phyloP scores from a whole-genome alignment of 306 rosid genomes.

The Comarum palustre region DNA sequence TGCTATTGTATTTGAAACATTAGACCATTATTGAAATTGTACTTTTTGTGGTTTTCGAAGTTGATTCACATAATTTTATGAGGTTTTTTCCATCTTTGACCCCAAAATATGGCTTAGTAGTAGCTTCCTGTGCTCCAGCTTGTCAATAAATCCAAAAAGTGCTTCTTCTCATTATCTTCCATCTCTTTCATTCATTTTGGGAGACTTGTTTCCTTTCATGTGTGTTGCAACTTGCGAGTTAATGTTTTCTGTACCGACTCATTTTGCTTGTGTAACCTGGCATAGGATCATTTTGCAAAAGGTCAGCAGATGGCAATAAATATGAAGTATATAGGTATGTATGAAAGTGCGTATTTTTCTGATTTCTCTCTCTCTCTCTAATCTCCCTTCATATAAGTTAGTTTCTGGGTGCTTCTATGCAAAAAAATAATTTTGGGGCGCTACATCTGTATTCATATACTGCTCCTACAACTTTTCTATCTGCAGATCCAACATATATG shows the following conservation, averaged over 20 bases:
- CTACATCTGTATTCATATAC: not conserved
- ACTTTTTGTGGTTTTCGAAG: not conserved
- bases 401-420: not conserved
- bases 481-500: constrained; percentile 95
- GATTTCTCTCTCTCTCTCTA: not conserved
- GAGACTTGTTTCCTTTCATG: constrained; percentile 23
- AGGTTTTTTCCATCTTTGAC: not conserved
- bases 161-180: not conserved
- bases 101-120: not conserved
- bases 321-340: constrained; percentile 89
- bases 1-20: not conserved
- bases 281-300: constrained; percentile 68
- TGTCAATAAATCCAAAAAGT: not conserved
- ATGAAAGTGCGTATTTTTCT: not conserved
- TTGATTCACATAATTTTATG: not conserved
- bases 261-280: constrained; percentile 17
- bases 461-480: constrained; percentile 13
- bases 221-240: constrained; percentile 10
- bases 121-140: not conserved
- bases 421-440: not conserved
- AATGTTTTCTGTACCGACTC: constrained; percentile 17
- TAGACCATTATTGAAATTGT: not conserved
- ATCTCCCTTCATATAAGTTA: too few relatives aligned
- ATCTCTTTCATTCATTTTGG: not conserved
- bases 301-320: constrained; percentile 59